Conservation (phyloP, 2,329 filamentous ascomycete species). For the Hypoxylon sp. region DNA sequence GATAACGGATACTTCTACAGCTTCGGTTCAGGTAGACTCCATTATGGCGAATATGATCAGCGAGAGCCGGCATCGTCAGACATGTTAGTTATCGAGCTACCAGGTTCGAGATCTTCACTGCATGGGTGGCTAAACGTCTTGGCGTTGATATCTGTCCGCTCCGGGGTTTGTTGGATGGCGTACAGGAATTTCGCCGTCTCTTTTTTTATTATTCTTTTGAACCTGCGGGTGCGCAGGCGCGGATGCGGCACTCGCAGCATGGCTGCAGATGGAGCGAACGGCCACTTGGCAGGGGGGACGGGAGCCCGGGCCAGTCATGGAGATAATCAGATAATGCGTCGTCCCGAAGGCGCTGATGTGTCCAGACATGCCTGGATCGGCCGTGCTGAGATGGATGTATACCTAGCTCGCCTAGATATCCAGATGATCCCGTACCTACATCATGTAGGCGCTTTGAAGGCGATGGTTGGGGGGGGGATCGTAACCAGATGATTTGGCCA, state of each 20-base stretch:
- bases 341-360: constrained; percentile 20
- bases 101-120: constrained; percentile 33
- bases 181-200: constrained; percentile 24
- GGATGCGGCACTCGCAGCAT: constrained; percentile 33
- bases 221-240: constrained; percentile 27
- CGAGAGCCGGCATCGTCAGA: constrained; percentile 18
- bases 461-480: constrained; percentile 10
- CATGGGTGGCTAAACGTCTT: constrained; percentile 26
- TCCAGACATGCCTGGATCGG: background rate
- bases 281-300: constrained; percentile 32
- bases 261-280: constrained; percentile 28
- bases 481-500: constrained; percentile 14
- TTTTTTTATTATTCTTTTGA: constrained; percentile 19
- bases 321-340: constrained; percentile 34
- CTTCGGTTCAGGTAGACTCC: constrained; percentile 10
- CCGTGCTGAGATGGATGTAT: background rate
- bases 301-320: constrained; percentile 13
- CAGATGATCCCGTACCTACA: constrained; percentile 2
- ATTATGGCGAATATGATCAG: constrained; percentile 22
- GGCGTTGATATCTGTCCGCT: constrained; percentile 34
- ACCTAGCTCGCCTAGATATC: background rate
- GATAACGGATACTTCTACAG: constrained; percentile 10
- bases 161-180: constrained; percentile 31
- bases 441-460: constrained; percentile 1
- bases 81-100: constrained; percentile 34